phyloP scores from a whole-genome alignment of 257 asterid genomes.

The Coffea eugenioides region DNA sequence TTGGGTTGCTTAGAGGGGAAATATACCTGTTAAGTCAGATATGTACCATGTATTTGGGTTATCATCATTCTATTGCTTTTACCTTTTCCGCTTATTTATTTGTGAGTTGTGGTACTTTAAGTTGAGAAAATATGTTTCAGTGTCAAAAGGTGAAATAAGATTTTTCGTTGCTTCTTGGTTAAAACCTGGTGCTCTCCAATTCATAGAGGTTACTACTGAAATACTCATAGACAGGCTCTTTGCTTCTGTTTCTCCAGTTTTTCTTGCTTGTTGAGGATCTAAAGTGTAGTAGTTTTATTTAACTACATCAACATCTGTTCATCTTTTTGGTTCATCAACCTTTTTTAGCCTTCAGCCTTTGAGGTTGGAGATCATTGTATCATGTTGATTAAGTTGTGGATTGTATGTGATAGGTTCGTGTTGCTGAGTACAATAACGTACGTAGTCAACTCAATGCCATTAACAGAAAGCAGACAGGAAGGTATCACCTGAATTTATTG shows the following conservation, averaged over 20 bases:
- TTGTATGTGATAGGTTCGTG: conserved; percentile 66
- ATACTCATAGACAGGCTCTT: not conserved
- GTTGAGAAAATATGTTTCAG: not conserved
- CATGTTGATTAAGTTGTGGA: conserved; percentile 11
- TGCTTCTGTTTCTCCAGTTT: not conserved
- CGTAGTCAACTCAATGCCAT: conserved; percentile 86
- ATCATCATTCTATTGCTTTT: not conserved
- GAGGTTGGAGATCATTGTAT: not conserved
- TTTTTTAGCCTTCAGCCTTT: not conserved
- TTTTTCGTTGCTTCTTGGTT: not conserved
- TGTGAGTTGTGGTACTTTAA: not conserved
- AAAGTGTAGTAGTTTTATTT: not conserved
- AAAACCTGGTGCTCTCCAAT: conserved; percentile 1
- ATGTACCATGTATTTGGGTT: not conserved
- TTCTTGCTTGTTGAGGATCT: not conserved
- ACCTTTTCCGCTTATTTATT: not conserved
- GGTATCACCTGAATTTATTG: conserved; percentile 39
- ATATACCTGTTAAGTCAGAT: not conserved
- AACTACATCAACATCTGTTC: not conserved
- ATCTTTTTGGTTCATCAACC: not conserved
- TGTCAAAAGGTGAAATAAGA: not conserved
- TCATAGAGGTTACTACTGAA: not conserved
- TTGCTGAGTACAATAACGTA: conserved; percentile 77
- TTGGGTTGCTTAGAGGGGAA: not conserved
- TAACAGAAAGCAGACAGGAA: conserved; percentile 77